phyloP scores from a whole-genome alignment of 148 eudicot species.

The Persicaria tinctoria region DNA sequence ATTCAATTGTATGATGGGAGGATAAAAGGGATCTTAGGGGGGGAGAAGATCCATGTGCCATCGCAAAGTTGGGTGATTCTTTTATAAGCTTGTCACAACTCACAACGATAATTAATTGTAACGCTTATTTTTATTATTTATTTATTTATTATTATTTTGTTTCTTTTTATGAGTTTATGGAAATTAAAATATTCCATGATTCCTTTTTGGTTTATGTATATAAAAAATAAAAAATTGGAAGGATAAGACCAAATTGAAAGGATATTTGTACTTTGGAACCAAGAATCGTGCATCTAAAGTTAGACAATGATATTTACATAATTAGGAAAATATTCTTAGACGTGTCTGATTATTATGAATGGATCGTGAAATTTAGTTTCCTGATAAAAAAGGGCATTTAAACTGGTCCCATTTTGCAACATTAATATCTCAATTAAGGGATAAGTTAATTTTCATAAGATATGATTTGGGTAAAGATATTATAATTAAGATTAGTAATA shows the following conservation, averaged over 20 bases:
- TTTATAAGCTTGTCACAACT: constrained; percentile 7
- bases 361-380: not conserved
- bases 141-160: not conserved
- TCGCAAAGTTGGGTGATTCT: constrained; percentile 5
- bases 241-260: constrained; percentile 5
- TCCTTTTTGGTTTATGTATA: not conserved
- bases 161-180: not conserved
- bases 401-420: not conserved
- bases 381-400: too few relatives aligned
- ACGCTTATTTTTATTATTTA: not conserved
- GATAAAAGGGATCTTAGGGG: constrained; percentile 4
- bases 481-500: too few relatives aligned
- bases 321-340: not conserved
- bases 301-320: constrained; percentile 4
- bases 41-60: constrained; percentile 12
- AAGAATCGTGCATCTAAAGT: constrained; percentile 9
- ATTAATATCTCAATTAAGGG: too few relatives aligned
- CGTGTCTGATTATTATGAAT: not conserved
- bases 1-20: not conserved
- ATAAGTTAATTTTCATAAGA: too few relatives aligned
- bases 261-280: constrained; percentile 10
- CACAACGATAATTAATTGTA: not conserved
- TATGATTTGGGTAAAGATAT: too few relatives aligned
- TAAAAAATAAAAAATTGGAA: not conserved
- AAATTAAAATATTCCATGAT: not conserved